A percentile compares a stretch with the other conserved stretches of the same genome.
Conservation (phyloP, 2,329 filamentous ascomycete genomes). For the Penicillium sumatraense region DNA sequence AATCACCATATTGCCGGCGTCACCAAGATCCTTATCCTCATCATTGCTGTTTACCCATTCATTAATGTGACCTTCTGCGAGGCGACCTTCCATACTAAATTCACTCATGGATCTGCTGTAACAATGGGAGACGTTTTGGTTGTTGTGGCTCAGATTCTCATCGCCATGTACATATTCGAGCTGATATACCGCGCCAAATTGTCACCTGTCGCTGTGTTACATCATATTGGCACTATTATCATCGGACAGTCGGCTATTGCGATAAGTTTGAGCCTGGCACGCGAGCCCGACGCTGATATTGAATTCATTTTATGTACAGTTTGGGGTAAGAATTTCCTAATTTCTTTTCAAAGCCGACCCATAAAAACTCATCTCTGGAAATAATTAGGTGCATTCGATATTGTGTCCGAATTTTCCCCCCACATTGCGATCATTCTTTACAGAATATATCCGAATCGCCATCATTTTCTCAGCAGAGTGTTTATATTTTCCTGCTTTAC, state of each 20-base stretch:
- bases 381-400: slow-evolving; percentile 50
- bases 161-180: slow-evolving; percentile 55
- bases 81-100: slow-evolving; percentile 37
- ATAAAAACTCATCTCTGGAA: no score
- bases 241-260: slow-evolving; percentile 51
- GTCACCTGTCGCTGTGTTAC: slow-evolving; percentile 46
- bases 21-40: slow-evolving; percentile 47
- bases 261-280: slow-evolving; percentile 35
- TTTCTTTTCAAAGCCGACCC: no score
- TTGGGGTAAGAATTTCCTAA: slow-evolving; percentile 42
- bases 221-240: slow-evolving; percentile 47
- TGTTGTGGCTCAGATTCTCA: slow-evolving; percentile 46
- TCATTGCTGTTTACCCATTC: slow-evolving; percentile 49
- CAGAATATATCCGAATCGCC: slow-evolving; percentile 44
- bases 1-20: slow-evolving; percentile 53
- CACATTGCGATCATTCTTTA: slow-evolving; percentile 54
- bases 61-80: slow-evolving; percentile 42
- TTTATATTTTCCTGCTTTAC: slow-evolving; percentile 44
- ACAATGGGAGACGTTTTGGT: slow-evolving; percentile 49
- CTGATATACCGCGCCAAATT: slow-evolving; percentile 48
- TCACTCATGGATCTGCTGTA: slow-evolving; percentile 33
- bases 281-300: slow-evolving; percentile 38
- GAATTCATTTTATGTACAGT: slow-evolving; percentile 45
- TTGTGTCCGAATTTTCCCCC: slow-evolving; percentile 52
- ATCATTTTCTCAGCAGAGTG: slow-evolving; percentile 45